Evolutionary conservation across 495 filamentous ascomycete species (phyloP), one percentile per base, ranked within the genome.

Genomic region (Penicillium paradoxum): DNA sequence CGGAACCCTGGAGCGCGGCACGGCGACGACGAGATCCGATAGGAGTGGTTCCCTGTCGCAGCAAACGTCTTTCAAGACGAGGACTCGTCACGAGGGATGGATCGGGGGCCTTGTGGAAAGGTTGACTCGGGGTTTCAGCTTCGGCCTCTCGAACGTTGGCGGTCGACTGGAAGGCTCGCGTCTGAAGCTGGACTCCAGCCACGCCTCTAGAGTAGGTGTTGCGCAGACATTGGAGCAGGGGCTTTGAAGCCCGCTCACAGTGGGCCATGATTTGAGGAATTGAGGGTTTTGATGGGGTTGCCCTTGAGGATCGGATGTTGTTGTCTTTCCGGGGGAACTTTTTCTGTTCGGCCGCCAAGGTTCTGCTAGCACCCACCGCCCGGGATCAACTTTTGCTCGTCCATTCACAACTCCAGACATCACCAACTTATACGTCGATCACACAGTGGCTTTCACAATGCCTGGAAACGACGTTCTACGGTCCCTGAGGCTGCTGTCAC

Each of bases 21-120:
- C 91, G 83, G 48, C 91, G 87, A 76, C 91, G 83, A 57, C 88
- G 83, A 43, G 90, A 95, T 41, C 89, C 90, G 60, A 92, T 74
- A 34, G 84, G 85, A 2, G 78, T 64, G 8, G 82, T 75, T 45
- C 84, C 81, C 51, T 72, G 64, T 54, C 73, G 76, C 60, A 84
- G 65, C 52, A 90, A 71, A 51, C 76, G 71, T 49, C 78, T 75
- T 63, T 89, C 86, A 50, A 80, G 69, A 52, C 75, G 84, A 36
- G 66, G 76, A 37, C 69, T 80, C 49, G 73, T 59, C 3, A 80
- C 78, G 32, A 74, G 67, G n/a, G 63, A 56, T n/a, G 79, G 79
- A 59, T 82, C 76, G 21, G 68, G 71, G 17, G 66, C 55, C 49
- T 66, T 73, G 59, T 71, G 58, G 60, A 70, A 73, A 45, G 69